Conservation (phyloP, 139 green algal species). For the Chlorella sorokiniana region DNA sequence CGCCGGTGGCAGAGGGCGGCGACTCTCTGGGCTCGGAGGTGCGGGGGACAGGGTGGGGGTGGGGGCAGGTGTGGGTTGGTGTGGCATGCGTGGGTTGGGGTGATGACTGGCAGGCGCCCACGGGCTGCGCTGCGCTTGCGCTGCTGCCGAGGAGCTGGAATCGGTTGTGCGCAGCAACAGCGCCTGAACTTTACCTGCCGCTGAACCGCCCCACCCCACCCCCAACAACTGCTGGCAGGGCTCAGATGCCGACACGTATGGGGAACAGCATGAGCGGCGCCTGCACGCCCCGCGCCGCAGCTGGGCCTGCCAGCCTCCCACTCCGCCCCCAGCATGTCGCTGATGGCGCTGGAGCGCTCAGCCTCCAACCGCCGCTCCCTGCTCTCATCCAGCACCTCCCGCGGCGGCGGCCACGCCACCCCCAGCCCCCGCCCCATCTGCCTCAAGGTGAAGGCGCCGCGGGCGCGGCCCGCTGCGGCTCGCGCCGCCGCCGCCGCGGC, state of each 20-base stretch:
- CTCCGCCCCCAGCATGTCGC: constrained; percentile 1
- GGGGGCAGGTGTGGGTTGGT: neutral
- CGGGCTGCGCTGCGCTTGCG: too few species aligned
- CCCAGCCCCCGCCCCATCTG: constrained; percentile 11
- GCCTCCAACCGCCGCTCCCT: neutral
- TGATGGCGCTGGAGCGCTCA: constrained; percentile 9
- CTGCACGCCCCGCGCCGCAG: neutral
- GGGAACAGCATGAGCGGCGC: neutral
- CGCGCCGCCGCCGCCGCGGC: neutral
- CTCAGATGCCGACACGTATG: constrained; percentile 10
- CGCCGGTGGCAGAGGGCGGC: neutral
- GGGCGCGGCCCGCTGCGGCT: neutral
- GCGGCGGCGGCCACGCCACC: neutral
- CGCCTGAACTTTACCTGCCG: neutral
- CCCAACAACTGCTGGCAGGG: neutral
- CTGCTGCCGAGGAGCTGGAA: neutral
- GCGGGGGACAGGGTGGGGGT: neutral
- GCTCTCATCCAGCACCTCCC: neutral
- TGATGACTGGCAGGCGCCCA: too few species aligned
- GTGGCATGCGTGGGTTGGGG: too few species aligned
- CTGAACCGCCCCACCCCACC: neutral
- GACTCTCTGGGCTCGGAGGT: neutral
- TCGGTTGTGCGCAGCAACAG: neutral
- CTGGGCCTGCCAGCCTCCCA: constrained; percentile 3
- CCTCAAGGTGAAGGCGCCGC: constrained; percentile 5